Base-by-base conservation (phyloP, 2,329 filamentous ascomycete genomes). In the Chaetoscypha palmicola region DNA sequence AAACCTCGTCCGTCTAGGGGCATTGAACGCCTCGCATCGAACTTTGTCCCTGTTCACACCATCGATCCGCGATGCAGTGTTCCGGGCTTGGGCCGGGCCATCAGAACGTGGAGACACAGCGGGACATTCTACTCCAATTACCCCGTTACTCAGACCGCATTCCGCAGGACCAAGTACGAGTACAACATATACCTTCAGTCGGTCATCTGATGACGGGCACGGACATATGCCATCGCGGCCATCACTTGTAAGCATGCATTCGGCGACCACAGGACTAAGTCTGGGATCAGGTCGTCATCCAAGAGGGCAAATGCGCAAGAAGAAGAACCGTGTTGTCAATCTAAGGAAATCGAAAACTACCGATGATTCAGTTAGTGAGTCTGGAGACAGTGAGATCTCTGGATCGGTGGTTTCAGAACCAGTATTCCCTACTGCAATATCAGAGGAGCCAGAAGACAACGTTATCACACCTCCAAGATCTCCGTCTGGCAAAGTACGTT, bases 11-110 rank as follows among this genome's bases (percentile, higher is more conserved):
- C 83, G 86, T 39, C 71, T 98, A 10, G 87, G 85, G 19, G 79
- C 87, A 0, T 70, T 98, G 45, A 89, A 80, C 3, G 85, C 94
- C 58, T 94, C 89, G 2, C 89, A 97, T 57, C 81, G 86, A 37
- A 97, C 92, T 0, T 68, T 97, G 24, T 94, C 90, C 3, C 71
- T 97, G 0, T 94, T 94, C 61, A 96, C 91, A 1, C 89, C 91
- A 0, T 80, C 83, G n/a, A 91, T 97, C 46, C 73, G 79, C 41
- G 88, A 97, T 63, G 86, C 87, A 3, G 83, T 97, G 20, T 96
- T 94, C 64, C 79, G 92, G 47, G 92, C 91, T 23, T 95, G 90
- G 87, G 86, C 91, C 12, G 85, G 85, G 31, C 79, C 83, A 26
- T 74, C 77, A 39, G 89, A 95, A 49, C 73, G 80, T 46, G 72